These are phyloP conservation scores for Odontarrhena argentea DNA, from an alignment of 345 rosid genomes.

Conservation along the genomic window DNA sequence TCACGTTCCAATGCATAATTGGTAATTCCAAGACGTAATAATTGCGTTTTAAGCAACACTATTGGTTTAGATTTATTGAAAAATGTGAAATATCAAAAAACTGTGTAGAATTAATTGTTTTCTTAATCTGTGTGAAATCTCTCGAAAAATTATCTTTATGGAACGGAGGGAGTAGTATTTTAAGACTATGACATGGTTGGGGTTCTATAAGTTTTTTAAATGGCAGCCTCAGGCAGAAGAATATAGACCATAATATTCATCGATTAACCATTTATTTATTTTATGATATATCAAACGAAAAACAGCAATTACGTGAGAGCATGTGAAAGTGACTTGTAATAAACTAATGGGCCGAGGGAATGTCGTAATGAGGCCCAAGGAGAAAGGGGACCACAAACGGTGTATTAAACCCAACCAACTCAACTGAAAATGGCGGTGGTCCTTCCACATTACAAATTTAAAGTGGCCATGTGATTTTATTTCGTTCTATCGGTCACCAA, in stretches of 20 bases:
- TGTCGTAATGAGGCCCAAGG: conserved; percentile 18
- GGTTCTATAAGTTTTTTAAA: background rate
- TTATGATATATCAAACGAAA: background rate
- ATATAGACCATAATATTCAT: conserved; percentile 8
- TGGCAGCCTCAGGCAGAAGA: conserved; percentile 21
- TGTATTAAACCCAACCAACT: conserved; percentile 35
- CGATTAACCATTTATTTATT: background rate
- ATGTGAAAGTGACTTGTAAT: conserved; percentile 25
- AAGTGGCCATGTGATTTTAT: conserved; percentile 40
- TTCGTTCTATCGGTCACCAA: background rate
- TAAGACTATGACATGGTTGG: conserved; percentile 8
- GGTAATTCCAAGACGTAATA: no score
- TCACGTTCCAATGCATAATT: no score
- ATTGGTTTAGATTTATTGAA: no score
- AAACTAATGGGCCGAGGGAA: conserved; percentile 20
- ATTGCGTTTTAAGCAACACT: no score
- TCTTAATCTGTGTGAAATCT: no score
- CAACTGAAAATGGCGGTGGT: conserved; percentile 40
- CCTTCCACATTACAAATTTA: conserved; percentile 31
- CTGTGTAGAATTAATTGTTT: no score
- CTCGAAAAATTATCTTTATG: no score
- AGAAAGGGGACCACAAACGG: conserved; percentile 33
- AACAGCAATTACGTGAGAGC: background rate
- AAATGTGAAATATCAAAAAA: no score
- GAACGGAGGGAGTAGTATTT: no score